Evolutionary conservation across 352 stramenopile genomes (phyloP).

Genomic region (Phytophthora parvispora): DNA sequence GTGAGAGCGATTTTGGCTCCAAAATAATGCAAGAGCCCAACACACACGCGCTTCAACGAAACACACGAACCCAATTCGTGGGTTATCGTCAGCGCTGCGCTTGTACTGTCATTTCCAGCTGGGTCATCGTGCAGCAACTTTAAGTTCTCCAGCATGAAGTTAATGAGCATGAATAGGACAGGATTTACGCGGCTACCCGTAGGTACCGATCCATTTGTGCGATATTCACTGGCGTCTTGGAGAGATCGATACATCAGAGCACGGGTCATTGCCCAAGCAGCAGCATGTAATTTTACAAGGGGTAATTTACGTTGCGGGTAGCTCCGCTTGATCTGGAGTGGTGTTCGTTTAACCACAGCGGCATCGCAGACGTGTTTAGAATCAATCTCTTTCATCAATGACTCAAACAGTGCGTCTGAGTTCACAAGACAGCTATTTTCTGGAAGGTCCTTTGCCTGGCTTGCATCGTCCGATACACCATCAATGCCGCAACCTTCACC

Average conservation of each 20-base stretch:
- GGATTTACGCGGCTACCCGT: conserved; percentile 49
- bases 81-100: background rate
- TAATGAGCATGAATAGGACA: conserved; percentile 61
- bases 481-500: conserved; percentile 46
- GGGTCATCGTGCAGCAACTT: conserved; percentile 31
- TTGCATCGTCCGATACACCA: conserved; percentile 39
- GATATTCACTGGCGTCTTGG: conserved; percentile 23
- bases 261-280: conserved; percentile 79
- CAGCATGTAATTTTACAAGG: conserved; percentile 81
- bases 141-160: conserved; percentile 78
- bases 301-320: conserved; percentile 67
- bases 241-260: conserved; percentile 89
- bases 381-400: conserved; percentile 91
- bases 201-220: conserved; percentile 8
- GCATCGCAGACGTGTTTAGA: conserved; percentile 36
- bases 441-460: conserved; percentile 63
- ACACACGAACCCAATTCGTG: conserved; percentile 38
- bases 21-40: conserved; percentile 79
- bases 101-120: background rate
- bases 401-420: conserved; percentile 87
- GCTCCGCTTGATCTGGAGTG: conserved; percentile 58
- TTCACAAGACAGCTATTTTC: conserved; percentile 67
- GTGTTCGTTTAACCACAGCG: conserved; percentile 13
- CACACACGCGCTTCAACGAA: conserved; percentile 69
- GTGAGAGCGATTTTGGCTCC: conserved; percentile 21